Base-by-base conservation (phyloP, 306 rosid genomes). In the Gastrolobium bilobum region DNA sequence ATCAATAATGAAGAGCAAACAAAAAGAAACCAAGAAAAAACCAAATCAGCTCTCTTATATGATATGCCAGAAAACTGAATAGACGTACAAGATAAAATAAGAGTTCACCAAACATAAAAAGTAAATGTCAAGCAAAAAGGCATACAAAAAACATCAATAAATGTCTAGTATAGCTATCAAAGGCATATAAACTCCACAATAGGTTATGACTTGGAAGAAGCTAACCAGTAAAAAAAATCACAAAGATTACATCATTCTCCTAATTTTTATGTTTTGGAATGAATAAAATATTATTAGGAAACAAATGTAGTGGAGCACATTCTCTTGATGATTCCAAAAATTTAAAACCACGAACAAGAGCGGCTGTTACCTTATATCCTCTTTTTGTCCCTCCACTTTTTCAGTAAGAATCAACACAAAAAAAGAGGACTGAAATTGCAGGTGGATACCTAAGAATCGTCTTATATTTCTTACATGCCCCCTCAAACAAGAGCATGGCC, bases 341-440 rank as follows among this genome's bases (percentile, higher is more conserved):
- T 33, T 78, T 48, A 77, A 9, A 42, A 67, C 68, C 75, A 77
- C 42, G 30, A 42, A 42, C n/a, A 78, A 77, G 14, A 67, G 37
- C 48, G 68, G 34, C 33, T 43, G 34, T 43, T 43, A 77, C 70
- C 61, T 15, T 39, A 10, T 57, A 47, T 60, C 76, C 51, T 15
- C 57, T 67, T 54, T 43, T 43, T 64, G 38, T 64, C 43, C 38
- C 64, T 38, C 73, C 10, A 26, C 34, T 13, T 37, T 42, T 43
- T 56, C 82, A 54, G 10, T 6, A 30, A 6, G 39, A 71, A 38
- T 68, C 58, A 58, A 9, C 60, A 44, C 14, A 44, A 50, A 54
- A 67, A 67, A 44, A 30, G 34, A 31, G 53, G 48, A 54, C 29
- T 39, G 13, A 13, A 63, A 51, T 10, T 52, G 50, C 43, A 6